Base-by-base conservation (phyloP, 2,329 filamentous ascomycete species). In the Colletotrichum gigasporum region DNA sequence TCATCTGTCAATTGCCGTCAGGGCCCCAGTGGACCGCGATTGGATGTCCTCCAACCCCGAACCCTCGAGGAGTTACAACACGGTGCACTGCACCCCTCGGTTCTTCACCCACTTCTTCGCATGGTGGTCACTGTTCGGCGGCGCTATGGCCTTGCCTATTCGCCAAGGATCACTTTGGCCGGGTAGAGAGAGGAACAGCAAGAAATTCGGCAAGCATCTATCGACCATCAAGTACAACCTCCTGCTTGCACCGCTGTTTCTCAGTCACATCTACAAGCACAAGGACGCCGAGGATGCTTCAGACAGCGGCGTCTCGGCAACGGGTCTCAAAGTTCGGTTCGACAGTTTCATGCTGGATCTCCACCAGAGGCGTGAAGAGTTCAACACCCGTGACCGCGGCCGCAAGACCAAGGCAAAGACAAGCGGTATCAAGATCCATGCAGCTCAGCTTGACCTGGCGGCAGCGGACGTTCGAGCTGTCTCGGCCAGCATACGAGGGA, bases 181-280 rank as follows among this genome's bases (percentile, higher is more conserved):
- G 5, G 94, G 93, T 0, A 87, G 94, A 22, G 96, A 97, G 70
- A 97, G 97, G 82, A 96, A 93, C 45, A 97, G 93, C 83, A 99
- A 99, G 80, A 99, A 99, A 75, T 99, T 99, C 75, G 95, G 95
- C 12, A 88, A 96, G 51, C 96, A 99, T 78, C 82, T 99, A 66
- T 95, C 94, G n/a, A 99, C 96, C 8, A 94, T 99, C 82, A 99
- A 99, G 82, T 98, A 98, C 80, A 97, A 95, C 67, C 81, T 99
- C 20, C 85, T 98, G 3, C 83, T 99, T 14, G 97, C 96, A 2
- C 96, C 96, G 0, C 81, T 99, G 2, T 99, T 97, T 76, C 87
- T 99, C 67, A 96, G 94, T 70, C 96, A 99, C 71, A 94, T 99
- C 30, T 99, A 99, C 81, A 98, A 97, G 77, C 96, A 99, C 80